Base-by-base conservation (phyloP, 2,329 filamentous ascomycete species). In the Apiospora arundinis region DNA sequence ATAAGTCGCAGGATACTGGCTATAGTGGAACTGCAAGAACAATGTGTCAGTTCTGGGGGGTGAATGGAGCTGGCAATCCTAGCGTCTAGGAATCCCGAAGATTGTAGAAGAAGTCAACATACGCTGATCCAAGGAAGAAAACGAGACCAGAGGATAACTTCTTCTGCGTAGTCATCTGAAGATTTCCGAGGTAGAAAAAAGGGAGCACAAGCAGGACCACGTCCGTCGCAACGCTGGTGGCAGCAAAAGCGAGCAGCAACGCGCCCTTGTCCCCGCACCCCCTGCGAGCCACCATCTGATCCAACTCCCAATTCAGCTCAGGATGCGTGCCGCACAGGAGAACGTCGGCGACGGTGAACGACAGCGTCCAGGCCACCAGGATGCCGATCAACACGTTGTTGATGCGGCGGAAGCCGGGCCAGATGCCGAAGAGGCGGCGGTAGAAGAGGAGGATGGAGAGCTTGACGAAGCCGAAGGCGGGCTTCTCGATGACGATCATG, bases 371-470 rank as follows among this genome's bases (percentile, higher is more conserved):
- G n/a, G n/a, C 48, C 7, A 12, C n/a, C 2, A 25, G 8, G 2
- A 49, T 12, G 48, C 2, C 23, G 8, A 49, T 9, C 9, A 49
- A 4, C 1, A 1, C 48, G 8, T 14, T 14, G 2, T 25, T 49
- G 9, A 49, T 25, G 11, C 48, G 48, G 48, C 48, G 48, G 48
- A 49, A 49, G 9, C 48, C 11, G 11, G n/a, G 48, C 48, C 48
- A 49, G 48, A 71, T 67, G 23, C 46, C 70, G 46, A 52, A 73
- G 46, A 67, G 63, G 16, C 37, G 42, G 2, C 52, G 32, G 52
- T 72, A 72, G 21, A 70, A 73, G 25, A 72, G 72, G 3, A 73
- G 68, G 44, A 73, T 56, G 25, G 70, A 72, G 8, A 73, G 68
- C 68, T 73, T 73, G 56, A 73, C 60, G 32, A 71, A 71, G 37